Conservation (phyloP, 257 asterid genomes). For the Solanum pimpinellifolium region DNA sequence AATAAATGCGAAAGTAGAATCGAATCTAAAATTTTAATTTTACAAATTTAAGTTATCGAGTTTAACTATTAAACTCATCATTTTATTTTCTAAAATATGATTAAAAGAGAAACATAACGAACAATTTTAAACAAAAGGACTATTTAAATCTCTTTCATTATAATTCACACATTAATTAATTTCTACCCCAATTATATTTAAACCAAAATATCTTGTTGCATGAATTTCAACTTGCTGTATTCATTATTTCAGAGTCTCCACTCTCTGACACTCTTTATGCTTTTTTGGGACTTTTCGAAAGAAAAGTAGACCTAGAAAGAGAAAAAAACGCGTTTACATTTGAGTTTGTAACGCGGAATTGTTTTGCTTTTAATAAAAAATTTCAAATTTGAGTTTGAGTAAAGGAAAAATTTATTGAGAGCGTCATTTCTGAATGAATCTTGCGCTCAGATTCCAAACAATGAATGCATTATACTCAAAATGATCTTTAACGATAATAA, state of each 20-base stretch:
- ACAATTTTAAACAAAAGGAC: not conserved
- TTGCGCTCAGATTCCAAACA: too few relatives aligned
- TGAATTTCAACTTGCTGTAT: not conserved
- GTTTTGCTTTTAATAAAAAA: too few relatives aligned
- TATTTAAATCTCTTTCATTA: too few relatives aligned
- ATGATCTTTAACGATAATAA: too few relatives aligned
- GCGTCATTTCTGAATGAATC: too few relatives aligned
- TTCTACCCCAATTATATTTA: not conserved
- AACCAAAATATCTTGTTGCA: not conserved
- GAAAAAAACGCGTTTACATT: not conserved
- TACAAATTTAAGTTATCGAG: not conserved
- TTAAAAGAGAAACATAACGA: too few relatives aligned
- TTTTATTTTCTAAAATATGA: too few relatives aligned
- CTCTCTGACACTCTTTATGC: not conserved
- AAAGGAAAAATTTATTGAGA: too few relatives aligned
- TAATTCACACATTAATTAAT: not conserved
- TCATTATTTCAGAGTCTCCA: not conserved
- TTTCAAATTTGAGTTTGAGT: too few relatives aligned
- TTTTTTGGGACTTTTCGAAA: not conserved
- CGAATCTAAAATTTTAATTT: not conserved
- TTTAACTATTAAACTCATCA: not conserved
- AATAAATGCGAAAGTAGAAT: rapidly evolving
- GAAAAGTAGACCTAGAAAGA: not conserved
- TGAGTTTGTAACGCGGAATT: not conserved
- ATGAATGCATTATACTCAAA: too few relatives aligned